Base-by-base conservation (phyloP, 768 basidiomycete genomes). In the Hortiboletus flavorubellus region DNA sequence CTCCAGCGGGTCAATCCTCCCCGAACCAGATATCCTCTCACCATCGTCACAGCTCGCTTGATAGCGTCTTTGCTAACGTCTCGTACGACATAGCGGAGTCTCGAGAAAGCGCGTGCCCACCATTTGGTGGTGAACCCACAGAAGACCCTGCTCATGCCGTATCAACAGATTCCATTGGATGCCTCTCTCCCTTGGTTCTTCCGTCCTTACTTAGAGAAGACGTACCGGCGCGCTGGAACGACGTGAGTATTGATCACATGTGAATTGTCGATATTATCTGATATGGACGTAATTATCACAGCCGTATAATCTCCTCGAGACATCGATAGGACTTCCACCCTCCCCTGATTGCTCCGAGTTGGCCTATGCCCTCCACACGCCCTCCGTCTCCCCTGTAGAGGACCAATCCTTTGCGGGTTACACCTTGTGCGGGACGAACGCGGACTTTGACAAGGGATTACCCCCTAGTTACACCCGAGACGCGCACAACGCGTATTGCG, bases 1-100 rank as follows among this genome's bases (percentile, higher is more conserved):
- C 79, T 8, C 81, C 81, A 4, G 78, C 75, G 1, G 55, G 67
- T n/a, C 69, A 64, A 46, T 57, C 53, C 21, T 52, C 62, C 23
- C 47, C 56, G 3, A 35, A 44, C 42, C 51, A 55, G 34, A 49
- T 45, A 11, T 47, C 58, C 21, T 56, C 62, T 40, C 62, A 63
- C 41, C 51, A 49, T 5, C 63, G 64, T 44, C 61, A 71, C 33
- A 41, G 40, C 26, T 70, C 69, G 46, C 21, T 69, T 44, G 64
- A 62, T 23, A 72, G 68, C 44, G 64, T 66, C 46, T 71, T 70
- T 40, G 68, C 60, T 53, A 67, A 67, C 45, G 59, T 70, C 34
- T 65, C 64, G 37, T 70, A 71, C 55, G 69, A 70, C 40, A 65
- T 70, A 4, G 46, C 46, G 43, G 68, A 70, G 29, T 51, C 63